These are phyloP conservation scores for Crithidia thermophila DNA, from an alignment of 208 protist genomes.

Conservation along the genomic window DNA sequence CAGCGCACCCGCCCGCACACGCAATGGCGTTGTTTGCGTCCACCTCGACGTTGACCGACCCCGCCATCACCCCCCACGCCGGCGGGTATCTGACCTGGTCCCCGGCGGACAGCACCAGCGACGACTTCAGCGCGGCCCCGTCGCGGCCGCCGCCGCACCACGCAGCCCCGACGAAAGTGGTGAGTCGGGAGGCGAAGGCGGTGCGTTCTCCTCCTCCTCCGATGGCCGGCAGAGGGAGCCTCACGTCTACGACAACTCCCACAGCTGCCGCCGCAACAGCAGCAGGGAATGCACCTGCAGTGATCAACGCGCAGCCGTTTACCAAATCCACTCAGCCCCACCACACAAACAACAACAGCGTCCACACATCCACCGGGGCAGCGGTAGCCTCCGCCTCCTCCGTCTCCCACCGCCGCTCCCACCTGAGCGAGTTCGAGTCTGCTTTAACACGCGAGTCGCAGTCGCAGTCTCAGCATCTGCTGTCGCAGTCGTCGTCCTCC, in stretches of 20 bases:
- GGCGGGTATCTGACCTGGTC: slow-evolving; percentile 11
- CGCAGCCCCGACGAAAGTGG: no score
- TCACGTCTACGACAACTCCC: no score
- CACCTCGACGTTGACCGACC: slow-evolving; percentile 13
- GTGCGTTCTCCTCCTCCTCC: no score
- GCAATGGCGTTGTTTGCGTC: no score
- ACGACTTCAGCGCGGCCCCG: slow-evolving; percentile 1
- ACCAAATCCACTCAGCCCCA: background rate
- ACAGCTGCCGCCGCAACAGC: background rate
- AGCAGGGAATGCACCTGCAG: background rate
- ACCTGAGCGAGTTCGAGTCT: background rate
- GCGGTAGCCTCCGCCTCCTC: background rate
- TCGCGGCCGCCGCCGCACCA: background rate
- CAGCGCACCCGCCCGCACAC: background rate
- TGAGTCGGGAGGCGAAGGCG: no score
- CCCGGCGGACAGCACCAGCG: slow-evolving; percentile 6
- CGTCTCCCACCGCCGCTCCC: background rate
- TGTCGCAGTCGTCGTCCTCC: background rate
- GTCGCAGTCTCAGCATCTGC: no score
- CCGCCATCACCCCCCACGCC: slow-evolving; percentile 6
- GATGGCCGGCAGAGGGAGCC: no score
- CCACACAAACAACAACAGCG: background rate
- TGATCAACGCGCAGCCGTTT: background rate
- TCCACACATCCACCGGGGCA: background rate
- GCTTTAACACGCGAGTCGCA: background rate